A percentile compares a stretch with the other conserved stretches of the same genome.
These are phyloP conservation scores for Echites panduratus DNA, from an alignment of 257 asterid genomes.

Conservation along the genomic window DNA sequence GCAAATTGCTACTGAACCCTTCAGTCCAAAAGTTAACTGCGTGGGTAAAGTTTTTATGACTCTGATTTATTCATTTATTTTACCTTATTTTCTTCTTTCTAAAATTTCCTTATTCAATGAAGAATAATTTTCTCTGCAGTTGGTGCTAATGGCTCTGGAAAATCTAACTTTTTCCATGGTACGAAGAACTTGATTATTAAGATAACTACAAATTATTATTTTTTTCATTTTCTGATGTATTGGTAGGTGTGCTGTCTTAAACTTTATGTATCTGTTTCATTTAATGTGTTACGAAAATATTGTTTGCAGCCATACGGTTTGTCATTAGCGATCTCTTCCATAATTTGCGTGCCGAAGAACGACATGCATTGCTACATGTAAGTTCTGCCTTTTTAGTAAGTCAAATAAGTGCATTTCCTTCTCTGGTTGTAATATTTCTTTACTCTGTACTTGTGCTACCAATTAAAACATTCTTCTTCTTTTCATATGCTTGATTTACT, in stretches of 20 bases:
- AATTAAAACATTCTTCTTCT: not conserved
- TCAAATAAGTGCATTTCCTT: not conserved
- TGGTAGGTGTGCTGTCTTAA: not conserved
- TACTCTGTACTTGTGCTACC: not conserved
- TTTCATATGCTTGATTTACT: slow-evolving; percentile 13
- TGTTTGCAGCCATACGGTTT: slow-evolving; percentile 78
- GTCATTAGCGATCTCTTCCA: slow-evolving; percentile 93
- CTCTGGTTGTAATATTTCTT: not conserved
- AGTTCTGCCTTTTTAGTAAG: slow-evolving; percentile 21
- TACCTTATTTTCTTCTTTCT: slow-evolving; percentile 1
- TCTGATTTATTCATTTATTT: not conserved
- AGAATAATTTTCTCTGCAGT: slow-evolving; percentile 40
- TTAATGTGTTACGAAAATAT: not conserved
- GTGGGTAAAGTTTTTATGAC: slow-evolving; percentile 49
- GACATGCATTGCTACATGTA: slow-evolving; percentile 91
- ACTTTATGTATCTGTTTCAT: slow-evolving; percentile 1
- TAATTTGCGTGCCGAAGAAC: slow-evolving; percentile 88
- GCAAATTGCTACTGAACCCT: slow-evolving; percentile 80
- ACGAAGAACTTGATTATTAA: slow-evolving; percentile 6
- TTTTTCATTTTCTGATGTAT: not conserved
- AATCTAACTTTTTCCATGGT: slow-evolving; percentile 98
- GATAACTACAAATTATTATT: not conserved
- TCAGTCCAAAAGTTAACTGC: slow-evolving; percentile 92
- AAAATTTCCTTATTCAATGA: not conserved
- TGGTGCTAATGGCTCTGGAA: slow-evolving; percentile 99